These are phyloP conservation scores for Oryza meyeriana DNA, from an alignment of 176 grass and related monocot species.

Conservation along the genomic window DNA sequence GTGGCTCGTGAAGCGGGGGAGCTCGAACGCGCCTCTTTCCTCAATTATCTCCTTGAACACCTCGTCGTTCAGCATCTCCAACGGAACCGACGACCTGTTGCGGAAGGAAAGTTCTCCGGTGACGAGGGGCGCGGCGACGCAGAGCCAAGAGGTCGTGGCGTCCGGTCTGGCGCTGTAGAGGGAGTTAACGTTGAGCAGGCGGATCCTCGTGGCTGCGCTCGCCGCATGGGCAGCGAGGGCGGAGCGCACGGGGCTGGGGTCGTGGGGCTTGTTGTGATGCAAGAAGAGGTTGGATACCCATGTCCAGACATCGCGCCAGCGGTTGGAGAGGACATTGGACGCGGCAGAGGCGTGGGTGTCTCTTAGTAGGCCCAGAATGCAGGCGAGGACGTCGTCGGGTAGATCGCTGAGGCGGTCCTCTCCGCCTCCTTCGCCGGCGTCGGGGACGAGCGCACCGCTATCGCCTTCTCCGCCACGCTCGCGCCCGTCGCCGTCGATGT, in stretches of 20 bases:
- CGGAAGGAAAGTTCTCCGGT: neutral
- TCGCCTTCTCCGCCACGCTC: too few relatives aligned
- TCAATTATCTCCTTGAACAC: too few relatives aligned
- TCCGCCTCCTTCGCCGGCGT: neutral
- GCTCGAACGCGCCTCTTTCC: neutral
- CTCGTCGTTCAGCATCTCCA: too few relatives aligned
- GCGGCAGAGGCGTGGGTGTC: neutral
- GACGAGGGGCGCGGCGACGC: neutral
- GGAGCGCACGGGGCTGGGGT: neutral
- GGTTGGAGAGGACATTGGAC: neutral
- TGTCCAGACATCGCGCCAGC: neutral
- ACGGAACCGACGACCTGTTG: neutral
- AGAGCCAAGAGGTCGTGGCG: neutral
- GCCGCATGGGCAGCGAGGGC: neutral
- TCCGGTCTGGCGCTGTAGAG: neutral
- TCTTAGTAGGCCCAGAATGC: neutral
- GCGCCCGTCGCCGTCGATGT: neutral
- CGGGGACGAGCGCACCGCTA: too few relatives aligned
- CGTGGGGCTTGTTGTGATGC: neutral
- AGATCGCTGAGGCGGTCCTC: neutral
- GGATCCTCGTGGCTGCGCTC: neutral
- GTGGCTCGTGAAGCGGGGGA: too few relatives aligned
- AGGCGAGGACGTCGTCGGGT: neutral
- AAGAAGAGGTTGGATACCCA: neutral
- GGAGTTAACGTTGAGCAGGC: neutral